Percentiles rank a stretch among this genome's conserved stretches.
phyloP scores from a whole-genome alignment of 169 alveolate genomes.

The Plasmodium berghei region DNA sequence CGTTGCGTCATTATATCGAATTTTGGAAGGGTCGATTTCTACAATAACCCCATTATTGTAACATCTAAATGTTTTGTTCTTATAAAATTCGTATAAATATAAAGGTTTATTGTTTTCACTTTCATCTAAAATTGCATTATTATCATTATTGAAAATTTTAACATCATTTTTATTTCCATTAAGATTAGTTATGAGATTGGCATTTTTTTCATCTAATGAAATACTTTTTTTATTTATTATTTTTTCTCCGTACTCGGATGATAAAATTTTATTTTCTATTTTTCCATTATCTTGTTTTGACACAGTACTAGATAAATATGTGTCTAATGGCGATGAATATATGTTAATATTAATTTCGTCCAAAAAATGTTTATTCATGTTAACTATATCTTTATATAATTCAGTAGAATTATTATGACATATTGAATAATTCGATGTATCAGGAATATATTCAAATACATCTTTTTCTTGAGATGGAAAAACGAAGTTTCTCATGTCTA shows the following conservation, averaged over 20 bases:
- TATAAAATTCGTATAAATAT: slow-evolving; percentile 65
- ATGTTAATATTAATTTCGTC: slow-evolving; percentile 62
- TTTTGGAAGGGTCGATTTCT: slow-evolving; percentile 55
- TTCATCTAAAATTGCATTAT: slow-evolving; percentile 10
- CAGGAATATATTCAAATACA: slow-evolving; percentile 70
- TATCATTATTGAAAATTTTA: too few relatives aligned
- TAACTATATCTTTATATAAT: slow-evolving; percentile 72
- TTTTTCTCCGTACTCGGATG: neutral
- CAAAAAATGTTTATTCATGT: slow-evolving; percentile 51
- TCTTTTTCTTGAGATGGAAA: slow-evolving; percentile 71
- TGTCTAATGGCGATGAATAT: slow-evolving; percentile 72
- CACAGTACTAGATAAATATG: slow-evolving; percentile 54
- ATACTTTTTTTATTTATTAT: slow-evolving; percentile 10
- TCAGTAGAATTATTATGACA: slow-evolving; percentile 68
- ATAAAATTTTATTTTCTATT: neutral
- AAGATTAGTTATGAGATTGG: too few relatives aligned
- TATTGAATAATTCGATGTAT: slow-evolving; percentile 42
- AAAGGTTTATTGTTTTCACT: slow-evolving; percentile 21
- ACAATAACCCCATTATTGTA: slow-evolving; percentile 49
- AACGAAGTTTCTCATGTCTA: slow-evolving; percentile 42
- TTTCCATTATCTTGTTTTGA: slow-evolving; percentile 9
- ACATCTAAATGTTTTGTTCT: slow-evolving; percentile 46
- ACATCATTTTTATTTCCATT: too few relatives aligned
- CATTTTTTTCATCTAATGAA: slow-evolving; percentile 42
- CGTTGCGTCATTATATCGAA: slow-evolving; percentile 44